phyloP scores from a whole-genome alignment of 495 filamentous ascomycete genomes.

The Penicillium subrubescens region DNA sequence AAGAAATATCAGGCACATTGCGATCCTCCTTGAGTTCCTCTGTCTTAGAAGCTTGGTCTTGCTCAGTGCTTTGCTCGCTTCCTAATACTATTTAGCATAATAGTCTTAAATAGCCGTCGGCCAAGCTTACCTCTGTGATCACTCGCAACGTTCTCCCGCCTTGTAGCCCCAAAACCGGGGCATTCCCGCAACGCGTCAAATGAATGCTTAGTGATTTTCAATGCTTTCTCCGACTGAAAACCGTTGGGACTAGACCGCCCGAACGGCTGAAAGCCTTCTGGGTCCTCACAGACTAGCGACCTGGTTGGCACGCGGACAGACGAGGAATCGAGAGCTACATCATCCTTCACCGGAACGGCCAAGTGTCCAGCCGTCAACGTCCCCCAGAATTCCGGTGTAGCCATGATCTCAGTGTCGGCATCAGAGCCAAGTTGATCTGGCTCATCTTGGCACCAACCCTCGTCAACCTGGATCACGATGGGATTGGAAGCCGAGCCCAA shows the following conservation, averaged over 20 bases:
- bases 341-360: not conserved
- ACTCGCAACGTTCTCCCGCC: not conserved
- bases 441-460: not conserved
- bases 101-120: not conserved
- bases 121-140: constrained; percentile 5
- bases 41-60: not conserved
- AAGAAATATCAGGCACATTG: not conserved
- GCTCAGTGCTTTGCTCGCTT: constrained; percentile 4
- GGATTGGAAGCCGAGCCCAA: constrained; percentile 7
- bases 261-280: no score
- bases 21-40: not conserved
- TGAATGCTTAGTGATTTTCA: no score
- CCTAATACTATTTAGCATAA: constrained; percentile 6
- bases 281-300: no score
- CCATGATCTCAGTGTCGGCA: constrained; percentile 4
- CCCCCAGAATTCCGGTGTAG: constrained; percentile 9
- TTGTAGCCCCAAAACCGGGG: not conserved
- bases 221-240: not conserved
- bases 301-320: not conserved
- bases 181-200: not conserved
- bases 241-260: not conserved
- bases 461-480: constrained; percentile 2
- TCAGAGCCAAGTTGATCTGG: not conserved
- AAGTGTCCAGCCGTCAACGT: not conserved
- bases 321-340: not conserved